These are phyloP conservation scores for Pseudozyma sp. DNA, from an alignment of 1,284 basidiomycete genomes.

Conservation along the genomic window DNA sequence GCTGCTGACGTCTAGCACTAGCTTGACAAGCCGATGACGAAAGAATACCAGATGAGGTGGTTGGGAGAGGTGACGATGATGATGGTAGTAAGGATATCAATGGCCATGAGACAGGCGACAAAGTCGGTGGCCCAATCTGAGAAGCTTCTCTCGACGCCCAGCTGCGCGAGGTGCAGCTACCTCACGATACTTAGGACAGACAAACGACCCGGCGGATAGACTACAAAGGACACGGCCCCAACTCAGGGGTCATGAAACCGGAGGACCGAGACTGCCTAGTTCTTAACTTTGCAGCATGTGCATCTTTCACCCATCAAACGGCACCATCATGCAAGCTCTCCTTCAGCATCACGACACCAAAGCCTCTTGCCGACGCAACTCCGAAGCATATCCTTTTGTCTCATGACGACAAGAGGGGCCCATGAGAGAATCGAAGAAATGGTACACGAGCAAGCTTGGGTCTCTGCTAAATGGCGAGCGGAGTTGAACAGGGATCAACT, in stretches of 20 bases:
- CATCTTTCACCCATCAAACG: too few species aligned
- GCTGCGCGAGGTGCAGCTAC: background rate
- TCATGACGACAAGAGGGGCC: conserved; percentile 14
- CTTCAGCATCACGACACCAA: too few species aligned
- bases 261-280: background rate
- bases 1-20: conserved; percentile 4
- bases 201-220: background rate
- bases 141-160: conserved; percentile 8
- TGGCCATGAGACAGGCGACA: background rate
- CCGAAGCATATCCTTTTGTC: too few species aligned
- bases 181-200: too few species aligned
- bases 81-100: background rate
- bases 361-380: too few species aligned
- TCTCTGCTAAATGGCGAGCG: conserved; percentile 3
- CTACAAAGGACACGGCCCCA: background rate
- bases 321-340: too few species aligned
- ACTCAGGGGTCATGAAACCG: background rate
- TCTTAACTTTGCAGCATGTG: too few species aligned
- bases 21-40: background rate
- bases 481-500: conserved; percentile 17
- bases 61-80: conserved; percentile 1
- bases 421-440: conserved; percentile 13
- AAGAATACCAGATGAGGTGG: background rate
- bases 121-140: background rate
- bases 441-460: background rate